phyloP scores from a whole-genome alignment of 805 yeast genomes.

The Kuraishia molischiana region DNA sequence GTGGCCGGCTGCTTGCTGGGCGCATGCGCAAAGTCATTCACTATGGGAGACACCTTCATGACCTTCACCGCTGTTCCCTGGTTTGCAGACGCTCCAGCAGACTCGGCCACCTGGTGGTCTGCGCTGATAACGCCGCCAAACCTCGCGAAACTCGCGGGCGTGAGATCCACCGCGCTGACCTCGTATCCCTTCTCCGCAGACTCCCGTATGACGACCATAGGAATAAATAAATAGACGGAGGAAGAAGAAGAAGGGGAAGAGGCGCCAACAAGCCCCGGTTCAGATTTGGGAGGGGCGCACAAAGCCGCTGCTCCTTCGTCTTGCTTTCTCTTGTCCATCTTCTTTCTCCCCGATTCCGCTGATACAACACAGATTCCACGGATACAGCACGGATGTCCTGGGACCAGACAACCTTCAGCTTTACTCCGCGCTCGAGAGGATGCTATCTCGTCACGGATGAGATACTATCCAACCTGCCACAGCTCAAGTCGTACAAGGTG shows the following conservation, averaged over 20 bases:
- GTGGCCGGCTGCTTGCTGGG: slow-evolving; percentile 38
- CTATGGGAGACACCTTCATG: slow-evolving; percentile 60
- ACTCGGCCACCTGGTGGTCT: slow-evolving; percentile 50
- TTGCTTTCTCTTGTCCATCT: too few relatives aligned
- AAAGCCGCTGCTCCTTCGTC: too few relatives aligned
- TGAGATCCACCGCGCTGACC: slow-evolving; percentile 44
- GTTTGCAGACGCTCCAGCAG: slow-evolving; percentile 51
- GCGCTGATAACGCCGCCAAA: slow-evolving; percentile 79
- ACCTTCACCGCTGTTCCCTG: slow-evolving; percentile 90
- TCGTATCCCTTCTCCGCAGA: slow-evolving; percentile 1
- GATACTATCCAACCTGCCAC: slow-evolving; percentile 44
- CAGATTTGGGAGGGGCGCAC: neutral
- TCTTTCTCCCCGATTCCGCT: too few relatives aligned
- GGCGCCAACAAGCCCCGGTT: too few relatives aligned
- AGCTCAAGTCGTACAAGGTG: slow-evolving; percentile 44
- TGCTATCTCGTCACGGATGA: slow-evolving; percentile 67
- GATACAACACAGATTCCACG: neutral
- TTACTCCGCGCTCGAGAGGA: slow-evolving; percentile 54
- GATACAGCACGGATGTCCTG: too few relatives aligned
- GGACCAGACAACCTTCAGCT: slow-evolving; percentile 48
- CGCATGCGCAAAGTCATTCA: slow-evolving; percentile 36
- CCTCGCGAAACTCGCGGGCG: slow-evolving; percentile 54
- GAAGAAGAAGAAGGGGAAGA: too few relatives aligned
- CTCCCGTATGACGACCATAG: slow-evolving; percentile 3
- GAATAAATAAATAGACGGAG: too few relatives aligned